A percentile compares a stretch with the other conserved stretches of the same genome.
Conservation (phyloP, 2,329 filamentous ascomycete species). For the Ophiostoma perfectum region DNA sequence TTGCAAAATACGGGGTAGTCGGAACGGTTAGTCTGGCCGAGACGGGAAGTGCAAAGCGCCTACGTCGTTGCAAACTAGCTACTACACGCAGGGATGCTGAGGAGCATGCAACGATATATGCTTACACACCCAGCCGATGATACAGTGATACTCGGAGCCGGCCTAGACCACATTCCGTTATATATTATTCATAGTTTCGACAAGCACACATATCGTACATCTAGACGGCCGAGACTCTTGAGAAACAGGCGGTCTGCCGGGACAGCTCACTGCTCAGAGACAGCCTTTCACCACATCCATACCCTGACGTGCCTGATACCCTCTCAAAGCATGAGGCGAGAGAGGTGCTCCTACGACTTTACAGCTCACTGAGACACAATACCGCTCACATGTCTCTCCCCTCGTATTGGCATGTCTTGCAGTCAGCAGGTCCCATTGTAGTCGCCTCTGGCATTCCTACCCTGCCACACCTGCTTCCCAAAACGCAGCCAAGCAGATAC, state of each 20-base stretch:
- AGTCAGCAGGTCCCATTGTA: not conserved
- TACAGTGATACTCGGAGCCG: not conserved
- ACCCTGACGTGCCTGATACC: too few relatives aligned
- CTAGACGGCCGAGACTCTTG: too few relatives aligned
- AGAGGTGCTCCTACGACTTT: not conserved
- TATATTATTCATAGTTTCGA: too few relatives aligned
- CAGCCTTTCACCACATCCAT: too few relatives aligned
- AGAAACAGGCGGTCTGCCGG: too few relatives aligned
- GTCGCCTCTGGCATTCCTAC: not conserved
- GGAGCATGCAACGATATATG: too few relatives aligned
- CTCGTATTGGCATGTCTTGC: not conserved
- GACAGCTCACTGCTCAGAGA: too few relatives aligned
- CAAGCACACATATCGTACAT: too few relatives aligned
- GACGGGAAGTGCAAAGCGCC: not conserved
- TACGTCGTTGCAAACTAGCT: not conserved
- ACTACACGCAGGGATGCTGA: not conserved
- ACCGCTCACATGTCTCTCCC: not conserved
- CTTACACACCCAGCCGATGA: not conserved
- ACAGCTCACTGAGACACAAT: not conserved
- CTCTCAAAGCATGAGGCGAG: not conserved
- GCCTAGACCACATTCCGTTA: not conserved
- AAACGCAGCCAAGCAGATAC: not conserved
- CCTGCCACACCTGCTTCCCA: not conserved
- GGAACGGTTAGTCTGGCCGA: not conserved
- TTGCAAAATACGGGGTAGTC: not conserved